Base-by-base conservation (phyloP, 176 grass and related monocot species). In the Secale cereale region DNA sequence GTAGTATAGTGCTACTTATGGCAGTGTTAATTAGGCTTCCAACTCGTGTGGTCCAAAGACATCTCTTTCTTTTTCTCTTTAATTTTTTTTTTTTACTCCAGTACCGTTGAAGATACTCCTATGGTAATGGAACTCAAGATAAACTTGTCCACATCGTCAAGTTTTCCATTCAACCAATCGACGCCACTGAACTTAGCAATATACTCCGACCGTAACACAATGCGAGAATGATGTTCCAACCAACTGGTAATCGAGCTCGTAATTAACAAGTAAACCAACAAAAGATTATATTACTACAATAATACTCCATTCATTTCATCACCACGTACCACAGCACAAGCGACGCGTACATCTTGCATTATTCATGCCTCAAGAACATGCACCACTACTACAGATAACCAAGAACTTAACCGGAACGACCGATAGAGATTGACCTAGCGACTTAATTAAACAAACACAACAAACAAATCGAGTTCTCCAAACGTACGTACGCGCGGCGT, bases 291-390 rank as follows among this genome's bases (percentile, higher is more conserved):
- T 27, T 36, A 71, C 23, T 16, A 59, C 26, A 83, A 73, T 5
- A 60, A 60, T 10, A 33, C 1, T 83, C 22, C 63, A 68, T 35
- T 79, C 37, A 26, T 46, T 13, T 82, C 25, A 57, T 1, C 69
- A 67, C 68, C 15, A 6, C 48, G 2, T 52, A 46, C 48, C 30
- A 79, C 30, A 41, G 3, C 69, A 76, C 29, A 83, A 70, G 32
- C 73, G 57, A 56, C 45, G 68, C 64, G 14, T 61, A 72, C 52
- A 72, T 66, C n/a, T 59, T 86, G 82, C 87, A 85, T 89, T 89
- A 67, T 83, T 90, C 57, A 86, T 86, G 84, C 84, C 80, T 65
- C 10, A 23, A 86, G 84, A 86, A 79, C 78, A 52, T 52, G 48
- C 48, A 82, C 30, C 56, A 77, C 39, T 59, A 89, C 68, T 78